A percentile compares a stretch with the other conserved stretches of the same genome.
phyloP scores from a whole-genome alignment of 495 filamentous ascomycete genomes.

The Xylaria acuta region DNA sequence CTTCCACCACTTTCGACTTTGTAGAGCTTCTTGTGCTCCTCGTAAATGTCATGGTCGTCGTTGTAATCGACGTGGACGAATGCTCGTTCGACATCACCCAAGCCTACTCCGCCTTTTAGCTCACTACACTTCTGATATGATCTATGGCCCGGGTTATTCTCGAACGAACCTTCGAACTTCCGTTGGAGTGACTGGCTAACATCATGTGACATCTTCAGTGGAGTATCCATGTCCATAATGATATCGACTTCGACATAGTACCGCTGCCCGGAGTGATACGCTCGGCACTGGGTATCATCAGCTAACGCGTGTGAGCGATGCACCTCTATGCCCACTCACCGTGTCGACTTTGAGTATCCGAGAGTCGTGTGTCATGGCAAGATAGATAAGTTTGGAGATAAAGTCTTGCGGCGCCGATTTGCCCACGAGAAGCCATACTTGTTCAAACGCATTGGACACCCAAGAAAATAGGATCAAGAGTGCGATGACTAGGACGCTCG shows the following conservation, averaged over 20 bases:
- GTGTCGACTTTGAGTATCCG: conserved; percentile 62
- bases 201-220: conserved; percentile 60
- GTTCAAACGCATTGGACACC: conserved; percentile 61
- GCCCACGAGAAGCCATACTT: conserved; percentile 62
- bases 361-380: conserved; percentile 60
- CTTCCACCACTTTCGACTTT: conserved; percentile 42
- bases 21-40: conserved; percentile 63
- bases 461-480: conserved; percentile 62
- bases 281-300: conserved; percentile 43
- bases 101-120: conserved; percentile 31
- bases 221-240: conserved; percentile 59
- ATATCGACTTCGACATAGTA: conserved; percentile 66
- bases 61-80: conserved; percentile 66
- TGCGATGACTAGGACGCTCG: too few relatives aligned
- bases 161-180: conserved; percentile 56
- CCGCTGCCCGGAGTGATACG: conserved; percentile 62
- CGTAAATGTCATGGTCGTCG: conserved; percentile 52
- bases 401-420: conserved; percentile 61
- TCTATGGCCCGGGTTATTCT: not conserved
- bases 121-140: conserved; percentile 5
- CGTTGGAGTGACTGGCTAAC: conserved; percentile 59
- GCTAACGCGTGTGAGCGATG: conserved; percentile 15
- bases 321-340: conserved; percentile 31
- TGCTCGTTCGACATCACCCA: conserved; percentile 59
- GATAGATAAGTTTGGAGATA: conserved; percentile 63